A percentile compares a stretch with the other conserved stretches of the same genome.
Conservation (phyloP, 352 stramenopile species). For the Globisporangium ultimum region DNA sequence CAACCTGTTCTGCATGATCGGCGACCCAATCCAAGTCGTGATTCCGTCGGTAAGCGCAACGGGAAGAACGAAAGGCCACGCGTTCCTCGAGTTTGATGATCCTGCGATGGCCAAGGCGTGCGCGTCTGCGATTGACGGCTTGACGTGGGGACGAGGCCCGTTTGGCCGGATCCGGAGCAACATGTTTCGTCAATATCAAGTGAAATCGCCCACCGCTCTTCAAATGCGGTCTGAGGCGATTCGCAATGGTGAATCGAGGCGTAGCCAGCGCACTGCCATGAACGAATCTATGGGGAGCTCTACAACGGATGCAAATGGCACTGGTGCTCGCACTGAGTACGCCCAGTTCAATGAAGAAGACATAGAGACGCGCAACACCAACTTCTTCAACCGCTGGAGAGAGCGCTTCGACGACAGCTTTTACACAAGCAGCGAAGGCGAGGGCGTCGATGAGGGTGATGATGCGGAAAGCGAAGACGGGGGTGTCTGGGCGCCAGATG, state of each 20-base stretch:
- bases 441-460: conserved; percentile 10
- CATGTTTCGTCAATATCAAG: conserved; percentile 80
- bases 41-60: conserved; percentile 63
- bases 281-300: conserved; percentile 1
- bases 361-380: not conserved
- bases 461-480: conserved; percentile 16
- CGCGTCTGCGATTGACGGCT: conserved; percentile 55
- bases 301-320: conserved; percentile 2
- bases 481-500: not conserved
- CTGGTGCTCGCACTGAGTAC: not conserved
- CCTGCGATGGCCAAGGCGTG: conserved; percentile 52
- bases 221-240: conserved; percentile 3
- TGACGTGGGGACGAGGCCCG: conserved; percentile 64
- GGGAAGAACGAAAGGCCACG: conserved; percentile 68
- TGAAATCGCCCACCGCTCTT: conserved; percentile 41
- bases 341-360: conserved; percentile 3
- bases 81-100: conserved; percentile 84
- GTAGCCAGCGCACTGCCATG: not conserved
- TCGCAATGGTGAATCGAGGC: not conserved
- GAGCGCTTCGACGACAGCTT: conserved; percentile 13
- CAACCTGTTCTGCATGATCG: conserved; percentile 77
- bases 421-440: conserved; percentile 25
- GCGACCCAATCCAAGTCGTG: conserved; percentile 79
- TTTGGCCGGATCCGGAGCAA: conserved; percentile 65
- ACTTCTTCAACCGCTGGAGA: not conserved